Conservation (phyloP, 108 stramenopile species). For the Aurantiochytrium sp. region DNA sequence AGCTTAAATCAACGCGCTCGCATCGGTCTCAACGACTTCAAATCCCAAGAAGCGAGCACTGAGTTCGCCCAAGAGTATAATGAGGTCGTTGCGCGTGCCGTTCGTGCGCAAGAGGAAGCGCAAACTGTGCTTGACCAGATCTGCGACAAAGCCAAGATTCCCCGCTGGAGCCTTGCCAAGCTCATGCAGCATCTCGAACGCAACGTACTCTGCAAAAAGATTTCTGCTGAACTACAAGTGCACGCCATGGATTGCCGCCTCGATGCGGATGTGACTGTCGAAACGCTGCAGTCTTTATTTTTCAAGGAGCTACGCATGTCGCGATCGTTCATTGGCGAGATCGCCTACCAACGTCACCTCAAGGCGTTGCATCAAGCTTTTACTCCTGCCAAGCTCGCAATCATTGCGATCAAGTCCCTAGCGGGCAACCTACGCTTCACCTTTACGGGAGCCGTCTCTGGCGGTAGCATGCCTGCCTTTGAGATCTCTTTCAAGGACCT, state of each 20-base stretch:
- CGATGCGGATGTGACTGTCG: not conserved
- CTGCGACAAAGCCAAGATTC: not conserved
- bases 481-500: slow-evolving; percentile 2
- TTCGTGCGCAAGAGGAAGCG: not conserved
- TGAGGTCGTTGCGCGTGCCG: not conserved
- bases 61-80: not conserved
- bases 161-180: not conserved
- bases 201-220: not conserved
- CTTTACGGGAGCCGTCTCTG: not conserved
- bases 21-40: not conserved
- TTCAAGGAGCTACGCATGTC: not conserved
- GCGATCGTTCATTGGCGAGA: not conserved
- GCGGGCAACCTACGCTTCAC: slow-evolving; percentile 8
- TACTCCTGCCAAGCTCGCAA: not conserved
- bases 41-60: not conserved
- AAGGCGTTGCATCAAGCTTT: not conserved
- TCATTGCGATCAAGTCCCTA: not conserved
- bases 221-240: not conserved
- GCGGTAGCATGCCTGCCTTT: not conserved
- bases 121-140: not conserved
- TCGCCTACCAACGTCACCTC: not conserved
- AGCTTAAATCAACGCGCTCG: no score
- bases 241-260: not conserved
- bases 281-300: not conserved
- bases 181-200: not conserved